A percentile compares a stretch with the other conserved stretches of the same genome.
phyloP scores from a whole-genome alignment of 2,329 filamentous ascomycete genomes.

The Botryotinia calthae region DNA sequence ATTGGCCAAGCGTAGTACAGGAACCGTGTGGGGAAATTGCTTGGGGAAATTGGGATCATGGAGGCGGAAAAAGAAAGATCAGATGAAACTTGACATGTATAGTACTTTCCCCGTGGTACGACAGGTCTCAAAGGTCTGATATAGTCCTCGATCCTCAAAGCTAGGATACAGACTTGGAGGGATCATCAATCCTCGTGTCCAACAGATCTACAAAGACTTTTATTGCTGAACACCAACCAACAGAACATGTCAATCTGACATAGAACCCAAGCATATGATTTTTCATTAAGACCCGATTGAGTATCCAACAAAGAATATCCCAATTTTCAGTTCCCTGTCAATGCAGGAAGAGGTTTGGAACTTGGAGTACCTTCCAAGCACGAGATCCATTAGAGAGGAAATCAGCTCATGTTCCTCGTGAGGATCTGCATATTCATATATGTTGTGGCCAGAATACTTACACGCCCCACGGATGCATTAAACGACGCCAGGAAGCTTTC shows the following conservation, averaged over 20 bases:
- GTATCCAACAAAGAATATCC: not conserved
- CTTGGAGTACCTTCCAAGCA: conserved; percentile 3
- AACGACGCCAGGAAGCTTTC: conserved; percentile 8
- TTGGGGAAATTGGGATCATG: conserved; percentile 11
- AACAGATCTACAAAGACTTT: not conserved
- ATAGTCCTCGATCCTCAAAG: not conserved
- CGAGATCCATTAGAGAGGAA: conserved; percentile 4
- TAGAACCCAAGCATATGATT: not conserved
- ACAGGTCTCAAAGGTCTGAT: not conserved
- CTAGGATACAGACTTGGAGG: not conserved
- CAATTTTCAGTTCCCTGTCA: not conserved
- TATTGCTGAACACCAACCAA: not conserved
- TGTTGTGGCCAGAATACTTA: conserved; percentile 2
- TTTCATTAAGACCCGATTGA: conserved; percentile 10
- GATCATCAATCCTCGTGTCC: conserved; percentile 6
- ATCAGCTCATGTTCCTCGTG: conserved; percentile 17
- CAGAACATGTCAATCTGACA: conserved; percentile 8
- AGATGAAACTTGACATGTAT: conserved; percentile 11
- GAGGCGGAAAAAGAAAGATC: conserved; percentile 14
- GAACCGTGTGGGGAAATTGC: conserved; percentile 12
- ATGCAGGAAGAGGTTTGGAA: conserved; percentile 5
- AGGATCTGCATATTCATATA: conserved; percentile 19
- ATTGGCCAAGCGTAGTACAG: conserved; percentile 12
- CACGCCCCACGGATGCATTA: conserved; percentile 11
- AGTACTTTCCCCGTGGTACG: not conserved